Base-by-base conservation (phyloP, 148 eudicot genomes). In the Fagopyrum homotropicum region DNA sequence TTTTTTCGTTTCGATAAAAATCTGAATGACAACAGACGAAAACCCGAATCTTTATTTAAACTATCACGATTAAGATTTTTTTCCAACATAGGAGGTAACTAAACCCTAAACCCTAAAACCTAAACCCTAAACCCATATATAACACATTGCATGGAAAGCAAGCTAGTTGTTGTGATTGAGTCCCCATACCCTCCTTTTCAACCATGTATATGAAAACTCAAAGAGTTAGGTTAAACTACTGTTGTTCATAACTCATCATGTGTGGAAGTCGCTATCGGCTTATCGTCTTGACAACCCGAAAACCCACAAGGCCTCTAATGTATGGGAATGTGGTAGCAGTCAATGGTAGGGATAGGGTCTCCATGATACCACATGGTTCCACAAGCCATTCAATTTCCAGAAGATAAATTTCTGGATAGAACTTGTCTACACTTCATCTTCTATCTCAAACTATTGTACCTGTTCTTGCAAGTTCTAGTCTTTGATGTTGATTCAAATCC, bases 371-470 rank as follows among this genome's bases (percentile, higher is more conserved):
- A 66, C 71, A 66, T 66, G 71, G 17, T 66, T n/a, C 16, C 46
- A 43, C 40, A 35, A 30, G 0, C 35, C 71, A 35, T 66, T 66
- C 71, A 66, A 43, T 40, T 66, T 66, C 71, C 71, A 66, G 47
- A 66, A 66, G 71, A 66, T 66, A 66, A 66, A 66, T 66, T 66
- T 66, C 19, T 66, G 71, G 71, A 66, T 66, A 66, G 47, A 66
- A 66, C 15, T 9, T 66, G 71, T 66, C 71, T 19, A 57, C 63
- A 19, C 40, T 43, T 12, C 46, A 40, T 14, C 66, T 22, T 26
- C 66, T 26, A 59, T 59, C 11, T 35, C 46, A n/a, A 19, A 4
- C 12, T 10, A 61, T 45, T 64, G 40, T 35, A 35, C 11, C 35
- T 15, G 43, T 43, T 66, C 71, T 63, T 63, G 4, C 45, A 29